Base-by-base conservation (phyloP, 148 eudicot species). In the Silene latifolia region DNA sequence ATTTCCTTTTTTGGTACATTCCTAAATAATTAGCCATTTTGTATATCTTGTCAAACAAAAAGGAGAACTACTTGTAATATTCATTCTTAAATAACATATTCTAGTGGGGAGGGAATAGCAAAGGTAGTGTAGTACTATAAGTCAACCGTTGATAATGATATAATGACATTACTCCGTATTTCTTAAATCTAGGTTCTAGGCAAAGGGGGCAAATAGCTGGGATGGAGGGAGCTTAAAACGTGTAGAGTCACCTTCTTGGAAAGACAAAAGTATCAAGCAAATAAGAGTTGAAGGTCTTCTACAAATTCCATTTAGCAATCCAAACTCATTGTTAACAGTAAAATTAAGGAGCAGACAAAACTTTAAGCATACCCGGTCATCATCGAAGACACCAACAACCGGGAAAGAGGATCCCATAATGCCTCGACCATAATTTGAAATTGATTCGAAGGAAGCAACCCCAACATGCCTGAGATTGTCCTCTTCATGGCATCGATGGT, bases 401-500 rank as follows among this genome's bases (percentile, higher is more conserved):
- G 89, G 80, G 92, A 94, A 57, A 94, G 96, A 51, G 98, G 96
- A 72, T 88, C 96, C 97, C 97, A 94, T 42, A 90, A 73, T 59
- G 98, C 96, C 83, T 94, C 98, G 72, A 94, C 79, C 48, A 73
- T 84, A 71, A 94, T 93, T 81, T 91, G 97, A 85, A 94, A 94
- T 75, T 89, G 96, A 79, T 86, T 89, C 9, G 98, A 94, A n/a
- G 98, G 98, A 80, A 94, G 93, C 79, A 94, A 87, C 39, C 97
- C 98, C 72, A 91, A 80, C 96, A 94, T 94, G 72, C 98, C 92
- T 1, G 97, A 94, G 79, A 94, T 88, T 42, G 98, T 94, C 87
- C 98, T 87, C 87, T 94, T 94, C 90, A 94, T 94, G 61, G 98
- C 98, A 86, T 94, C 98, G 60, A 91, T 80, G 47, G 98, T 94